Evolutionary conservation across 805 yeast genomes (phyloP).

Genomic region (Ogataea parapolymorpha): DNA sequence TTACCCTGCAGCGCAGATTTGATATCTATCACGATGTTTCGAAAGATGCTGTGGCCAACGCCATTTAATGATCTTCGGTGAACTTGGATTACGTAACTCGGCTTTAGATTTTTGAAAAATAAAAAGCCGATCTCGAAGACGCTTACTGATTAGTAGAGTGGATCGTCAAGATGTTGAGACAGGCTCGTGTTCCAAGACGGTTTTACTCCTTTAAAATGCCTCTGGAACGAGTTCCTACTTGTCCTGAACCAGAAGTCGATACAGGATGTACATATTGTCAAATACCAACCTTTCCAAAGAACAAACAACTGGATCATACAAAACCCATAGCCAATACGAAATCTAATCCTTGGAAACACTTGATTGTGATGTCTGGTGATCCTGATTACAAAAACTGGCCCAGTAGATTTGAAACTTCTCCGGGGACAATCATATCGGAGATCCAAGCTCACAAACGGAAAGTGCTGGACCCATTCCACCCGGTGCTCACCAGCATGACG

Average conservation of each 20-base stretch:
- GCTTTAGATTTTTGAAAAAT: neutral
- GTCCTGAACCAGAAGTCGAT: constrained; percentile 51
- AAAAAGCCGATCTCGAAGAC: no score
- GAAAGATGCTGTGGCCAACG: constrained; percentile 21
- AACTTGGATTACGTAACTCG: constrained; percentile 4
- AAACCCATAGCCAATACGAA: constrained; percentile 46
- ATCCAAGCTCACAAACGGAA: constrained; percentile 35
- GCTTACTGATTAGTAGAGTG: no score
- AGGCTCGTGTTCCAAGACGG: neutral
- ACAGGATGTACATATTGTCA: constrained; percentile 63
- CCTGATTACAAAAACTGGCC: constrained; percentile 42
- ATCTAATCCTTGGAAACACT: constrained; percentile 52
- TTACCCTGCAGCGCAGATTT: constrained; percentile 66
- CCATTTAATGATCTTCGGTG: constrained; percentile 2
- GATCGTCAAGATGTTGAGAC: neutral
- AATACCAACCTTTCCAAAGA: constrained; percentile 39
- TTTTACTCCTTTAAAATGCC: constrained; percentile 6
- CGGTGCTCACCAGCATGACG: constrained; percentile 49
- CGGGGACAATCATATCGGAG: constrained; percentile 41
- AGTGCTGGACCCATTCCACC: constrained; percentile 41
- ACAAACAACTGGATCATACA: constrained; percentile 38
- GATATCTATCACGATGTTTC: constrained; percentile 55
- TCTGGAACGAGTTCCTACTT: constrained; percentile 22
- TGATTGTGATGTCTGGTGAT: constrained; percentile 47
- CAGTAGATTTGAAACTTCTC: constrained; percentile 46